Conservation (phyloP, 1,284 basidiomycete genomes). For the Cyathus pygmaeus region DNA sequence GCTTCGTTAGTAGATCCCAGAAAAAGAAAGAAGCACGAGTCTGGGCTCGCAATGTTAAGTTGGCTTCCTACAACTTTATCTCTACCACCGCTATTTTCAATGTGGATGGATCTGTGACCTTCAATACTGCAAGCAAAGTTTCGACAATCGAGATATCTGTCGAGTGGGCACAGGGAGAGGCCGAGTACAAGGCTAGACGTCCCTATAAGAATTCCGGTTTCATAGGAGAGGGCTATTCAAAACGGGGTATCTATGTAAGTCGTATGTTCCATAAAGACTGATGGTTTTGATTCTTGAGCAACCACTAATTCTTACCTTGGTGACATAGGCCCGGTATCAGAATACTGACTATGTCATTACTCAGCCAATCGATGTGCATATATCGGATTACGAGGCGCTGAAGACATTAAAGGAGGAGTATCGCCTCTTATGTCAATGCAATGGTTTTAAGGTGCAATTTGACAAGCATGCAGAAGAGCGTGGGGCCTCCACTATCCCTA, state of each 20-base stretch:
- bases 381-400: conserved; percentile 5
- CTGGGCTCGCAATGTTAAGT: no score
- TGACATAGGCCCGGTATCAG: conserved; percentile 14
- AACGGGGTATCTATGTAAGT: conserved; percentile 33
- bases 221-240: conserved; percentile 30
- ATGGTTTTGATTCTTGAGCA: neutral
- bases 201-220: conserved; percentile 10
- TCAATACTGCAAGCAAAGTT: neutral
- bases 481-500: no score
- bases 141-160: neutral
- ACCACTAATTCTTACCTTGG: neutral
- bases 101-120: no score
- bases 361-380: conserved; percentile 14
- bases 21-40: no score
- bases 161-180: neutral
- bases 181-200: neutral
- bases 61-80: no score
- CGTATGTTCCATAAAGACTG: neutral
- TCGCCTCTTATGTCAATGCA: conserved; percentile 19
- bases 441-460: conserved; percentile 25
- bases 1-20: no score
- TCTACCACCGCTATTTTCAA: no score
- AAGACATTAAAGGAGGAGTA: conserved; percentile 21
- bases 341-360: conserved; percentile 30
- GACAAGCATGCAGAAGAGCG: conserved; percentile 9